Evolutionary conservation across 1,284 basidiomycete species (phyloP), one percentile per base, ranked within the genome.

Genomic region (Heterobasidion annosum): DNA sequence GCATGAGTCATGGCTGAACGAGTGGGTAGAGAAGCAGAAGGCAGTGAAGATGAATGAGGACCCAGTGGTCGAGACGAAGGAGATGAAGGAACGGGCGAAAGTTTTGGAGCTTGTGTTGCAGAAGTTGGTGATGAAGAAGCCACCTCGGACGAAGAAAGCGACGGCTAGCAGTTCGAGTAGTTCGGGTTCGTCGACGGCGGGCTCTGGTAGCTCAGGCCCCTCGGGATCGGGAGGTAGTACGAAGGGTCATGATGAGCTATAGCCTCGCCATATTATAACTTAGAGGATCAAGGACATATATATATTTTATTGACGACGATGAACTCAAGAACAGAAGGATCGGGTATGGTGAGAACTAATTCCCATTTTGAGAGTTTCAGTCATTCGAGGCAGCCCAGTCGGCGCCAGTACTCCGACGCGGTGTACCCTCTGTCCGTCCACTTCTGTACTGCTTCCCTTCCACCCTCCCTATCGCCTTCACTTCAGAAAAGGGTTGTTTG

Each of bases 71-170:
- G 78, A 85, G 65, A 85, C 85, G 52, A 79, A 73, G 61, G 93
- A 96, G 69, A 83, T 97, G 79, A 85, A 86, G 68, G 82, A 83
- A 56, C 76, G 85, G 53, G 88, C 88, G 47, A 89, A 86, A 75
- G 79, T 79, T 48, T 71, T 98, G 37, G 91, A 94, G 73, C 78
- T 73, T 52, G 83, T 84, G 56, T 72, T 94, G 68, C 78, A 79
- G 65, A 82, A 76, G 66, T 64, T 91, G 60, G 76, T 76, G 62
- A 84, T 74, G 72, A 75, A 85, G 67, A 88, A 82, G 70, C 70
- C 73, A 49, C 83, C 88, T 2, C 77, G 75, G 64, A 72, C 74
- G 56, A 67, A 68, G 64, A 81, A 76, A 71, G 78, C 75, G 67
- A 70, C 71, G 55, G 62, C 47, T 19, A 56, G 52, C 40, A 56